Evolutionary conservation across 169 alveolate genomes (phyloP).

Genomic region (Plasmodium cynomolgi): DNA sequence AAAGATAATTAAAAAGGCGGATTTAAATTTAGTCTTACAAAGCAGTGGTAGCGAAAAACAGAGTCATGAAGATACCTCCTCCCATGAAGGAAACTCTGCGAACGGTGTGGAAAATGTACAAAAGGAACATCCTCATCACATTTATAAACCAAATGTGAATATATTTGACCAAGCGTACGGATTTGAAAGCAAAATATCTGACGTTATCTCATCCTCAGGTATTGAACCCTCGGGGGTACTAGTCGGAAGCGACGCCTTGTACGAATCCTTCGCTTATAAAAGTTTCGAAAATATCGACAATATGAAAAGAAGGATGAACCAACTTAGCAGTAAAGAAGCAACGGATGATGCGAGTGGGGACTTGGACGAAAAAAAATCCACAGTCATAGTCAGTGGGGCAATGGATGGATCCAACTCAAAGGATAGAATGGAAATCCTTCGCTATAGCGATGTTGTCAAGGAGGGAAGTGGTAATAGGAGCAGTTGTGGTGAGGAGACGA

Average conservation of each 20-base stretch:
- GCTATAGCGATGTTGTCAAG: neutral
- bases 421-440: neutral
- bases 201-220: slow-evolving; percentile 14
- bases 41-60: neutral
- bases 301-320: slow-evolving; percentile 5
- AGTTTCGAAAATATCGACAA: slow-evolving; percentile 21
- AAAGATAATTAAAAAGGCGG: slow-evolving; percentile 25
- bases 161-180: slow-evolving; percentile 53
- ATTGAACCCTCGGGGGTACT: slow-evolving; percentile 30
- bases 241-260: slow-evolving; percentile 34
- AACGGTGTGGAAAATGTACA: neutral
- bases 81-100: neutral
- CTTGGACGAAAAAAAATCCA: neutral
- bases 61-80: neutral
- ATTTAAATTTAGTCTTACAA: slow-evolving; percentile 12
- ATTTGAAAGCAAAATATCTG: slow-evolving; percentile 44
- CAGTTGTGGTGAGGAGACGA: neutral
- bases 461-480: neutral
- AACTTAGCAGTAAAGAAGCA: neutral
- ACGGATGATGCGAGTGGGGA: neutral
- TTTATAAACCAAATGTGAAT: slow-evolving; percentile 36
- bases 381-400: neutral
- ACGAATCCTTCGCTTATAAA: slow-evolving; percentile 67
- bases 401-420: neutral
- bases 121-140: slow-evolving; percentile 8